These are phyloP conservation scores for Arachis hypogaea DNA, from an alignment of 306 rosid species.

Conservation along the genomic window DNA sequence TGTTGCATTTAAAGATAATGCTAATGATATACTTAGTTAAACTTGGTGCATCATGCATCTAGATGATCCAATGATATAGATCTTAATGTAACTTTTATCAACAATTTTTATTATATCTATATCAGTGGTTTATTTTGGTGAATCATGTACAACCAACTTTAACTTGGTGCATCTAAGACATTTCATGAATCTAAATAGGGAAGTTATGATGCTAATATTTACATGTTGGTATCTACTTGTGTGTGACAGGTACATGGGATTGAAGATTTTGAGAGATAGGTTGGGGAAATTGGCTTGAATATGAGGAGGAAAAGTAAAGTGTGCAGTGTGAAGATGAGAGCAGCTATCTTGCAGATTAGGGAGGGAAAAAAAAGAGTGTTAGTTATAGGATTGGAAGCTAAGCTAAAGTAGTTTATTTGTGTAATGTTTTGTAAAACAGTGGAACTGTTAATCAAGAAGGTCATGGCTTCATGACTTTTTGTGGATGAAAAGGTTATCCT, in stretches of 20 bases:
- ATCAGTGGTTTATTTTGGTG: too few species aligned
- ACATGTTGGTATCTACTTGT: conserved; percentile 25
- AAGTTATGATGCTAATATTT: conserved; percentile 18
- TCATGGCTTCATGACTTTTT: not conserved
- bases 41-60: too few species aligned
- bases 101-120: too few species aligned
- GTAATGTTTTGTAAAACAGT: conserved; percentile 49
- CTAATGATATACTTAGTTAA: too few species aligned
- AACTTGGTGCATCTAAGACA: too few species aligned
- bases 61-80: too few species aligned
- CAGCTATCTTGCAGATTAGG: conserved; percentile 21
- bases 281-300: conserved; percentile 63
- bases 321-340: conserved; percentile 33
- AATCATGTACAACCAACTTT: too few species aligned
- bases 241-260: conserved; percentile 88
- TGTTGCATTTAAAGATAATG: too few species aligned
- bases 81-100: too few species aligned
- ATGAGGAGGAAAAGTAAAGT: conserved; percentile 41
- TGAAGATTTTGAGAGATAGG: conserved; percentile 79
- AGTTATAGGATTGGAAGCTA: conserved; percentile 41
- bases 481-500: not conserved
- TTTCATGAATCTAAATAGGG: too few species aligned
- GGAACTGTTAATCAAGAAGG: conserved; percentile 24
- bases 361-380: not conserved
- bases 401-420: conserved; percentile 36